These are phyloP conservation scores for Syzygium jambos DNA, from an alignment of 345 rosid species.

Conservation along the genomic window DNA sequence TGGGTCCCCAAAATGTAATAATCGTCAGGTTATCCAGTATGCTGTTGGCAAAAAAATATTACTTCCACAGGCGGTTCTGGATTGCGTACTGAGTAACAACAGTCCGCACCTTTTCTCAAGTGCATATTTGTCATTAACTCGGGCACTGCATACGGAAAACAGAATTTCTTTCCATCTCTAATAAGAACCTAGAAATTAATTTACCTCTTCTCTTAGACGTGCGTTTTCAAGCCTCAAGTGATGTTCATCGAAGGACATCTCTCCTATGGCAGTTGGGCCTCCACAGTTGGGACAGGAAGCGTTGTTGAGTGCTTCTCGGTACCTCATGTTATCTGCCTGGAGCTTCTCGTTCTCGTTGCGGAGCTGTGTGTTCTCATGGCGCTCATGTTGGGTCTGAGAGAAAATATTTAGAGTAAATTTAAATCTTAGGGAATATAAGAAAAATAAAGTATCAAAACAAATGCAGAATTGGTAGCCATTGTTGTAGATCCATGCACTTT, in stretches of 20 bases:
- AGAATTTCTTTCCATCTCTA: neutral
- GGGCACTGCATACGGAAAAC: neutral
- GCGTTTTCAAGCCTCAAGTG: constrained; percentile 86
- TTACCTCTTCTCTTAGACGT: constrained; percentile 85
- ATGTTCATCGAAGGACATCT: constrained; percentile 97
- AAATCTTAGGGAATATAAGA: neutral
- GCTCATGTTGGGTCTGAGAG: constrained; percentile 81
- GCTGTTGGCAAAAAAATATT: neutral
- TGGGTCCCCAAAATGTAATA: neutral
- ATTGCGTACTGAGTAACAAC: neutral
- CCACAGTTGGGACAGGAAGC: constrained; percentile 97
- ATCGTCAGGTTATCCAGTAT: neutral
- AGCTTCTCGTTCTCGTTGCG: constrained; percentile 84
- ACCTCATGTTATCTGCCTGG: constrained; percentile 73
- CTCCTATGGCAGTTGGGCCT: constrained; percentile 88
- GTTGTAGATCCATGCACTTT: neutral
- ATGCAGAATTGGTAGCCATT: neutral
- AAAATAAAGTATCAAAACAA: neutral
- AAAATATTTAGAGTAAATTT: neutral
- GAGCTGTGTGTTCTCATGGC: constrained; percentile 79
- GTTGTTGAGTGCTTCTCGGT: constrained; percentile 79
- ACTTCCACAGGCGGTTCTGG: neutral
- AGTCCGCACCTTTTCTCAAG: neutral
- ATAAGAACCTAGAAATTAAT: neutral
- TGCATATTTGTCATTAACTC: neutral